Evolutionary conservation across 2,329 filamentous ascomycete genomes (phyloP).

Genomic region (Venturia oleaginea): DNA sequence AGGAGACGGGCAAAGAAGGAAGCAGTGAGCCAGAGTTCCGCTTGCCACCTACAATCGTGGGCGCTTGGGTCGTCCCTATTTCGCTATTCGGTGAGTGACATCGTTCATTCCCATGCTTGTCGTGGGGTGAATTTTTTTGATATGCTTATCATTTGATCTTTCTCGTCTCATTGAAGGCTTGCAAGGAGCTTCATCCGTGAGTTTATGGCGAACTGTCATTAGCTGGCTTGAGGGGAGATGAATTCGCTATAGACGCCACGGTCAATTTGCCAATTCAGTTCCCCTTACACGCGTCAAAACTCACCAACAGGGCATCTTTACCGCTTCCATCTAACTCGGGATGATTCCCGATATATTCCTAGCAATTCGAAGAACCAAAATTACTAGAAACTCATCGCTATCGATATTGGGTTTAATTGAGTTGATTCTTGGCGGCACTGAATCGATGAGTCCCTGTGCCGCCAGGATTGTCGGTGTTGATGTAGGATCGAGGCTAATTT

Average conservation of each 20-base stretch:
- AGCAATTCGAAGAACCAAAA: too few species aligned
- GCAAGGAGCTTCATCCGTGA: constrained; percentile 14
- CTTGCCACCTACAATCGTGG: constrained; percentile 57
- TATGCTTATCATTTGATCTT: not conserved
- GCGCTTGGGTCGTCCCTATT: constrained; percentile 67
- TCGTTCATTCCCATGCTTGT: not conserved
- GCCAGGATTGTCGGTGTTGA: not conserved
- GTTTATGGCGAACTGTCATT: not conserved
- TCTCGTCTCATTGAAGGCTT: not conserved
- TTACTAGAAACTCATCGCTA: too few species aligned
- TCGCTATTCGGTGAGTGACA: constrained; percentile 63
- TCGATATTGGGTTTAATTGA: too few species aligned
- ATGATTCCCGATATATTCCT: too few species aligned
- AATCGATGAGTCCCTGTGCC: too few species aligned
- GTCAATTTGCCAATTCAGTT: too few species aligned
- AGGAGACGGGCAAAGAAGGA: constrained; percentile 24
- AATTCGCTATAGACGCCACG: not conserved
- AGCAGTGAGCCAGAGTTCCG: constrained; percentile 78
- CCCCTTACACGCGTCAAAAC: too few species aligned
- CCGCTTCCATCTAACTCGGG: too few species aligned
- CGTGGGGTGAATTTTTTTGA: not conserved
- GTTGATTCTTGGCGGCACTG: too few species aligned
- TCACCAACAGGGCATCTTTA: too few species aligned
- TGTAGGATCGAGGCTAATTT: constrained; percentile 5
- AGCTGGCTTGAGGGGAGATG: not conserved